Conservation (phyloP, 495 filamentous ascomycete genomes). For the Xylaria intraflava region DNA sequence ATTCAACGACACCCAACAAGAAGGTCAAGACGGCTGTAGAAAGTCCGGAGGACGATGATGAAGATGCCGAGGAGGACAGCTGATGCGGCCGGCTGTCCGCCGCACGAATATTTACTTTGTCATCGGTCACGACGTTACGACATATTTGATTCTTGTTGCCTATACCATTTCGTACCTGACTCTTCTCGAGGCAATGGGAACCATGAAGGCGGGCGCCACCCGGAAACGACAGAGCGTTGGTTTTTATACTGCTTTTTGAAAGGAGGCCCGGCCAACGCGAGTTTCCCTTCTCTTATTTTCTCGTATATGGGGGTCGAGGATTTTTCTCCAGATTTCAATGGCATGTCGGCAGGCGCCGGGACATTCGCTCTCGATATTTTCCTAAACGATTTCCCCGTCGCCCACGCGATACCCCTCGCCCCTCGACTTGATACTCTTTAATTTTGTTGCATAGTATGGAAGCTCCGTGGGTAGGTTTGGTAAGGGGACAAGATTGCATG, state of each 20-base stretch:
- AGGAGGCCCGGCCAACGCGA: conserved; percentile 14
- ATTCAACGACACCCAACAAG: conserved; percentile 44
- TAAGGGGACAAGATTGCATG: conserved; percentile 30
- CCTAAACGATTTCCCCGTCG: conserved; percentile 28
- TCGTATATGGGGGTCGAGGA: conserved; percentile 16
- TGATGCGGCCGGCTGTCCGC: conserved; percentile 15
- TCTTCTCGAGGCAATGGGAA: conserved; percentile 22
- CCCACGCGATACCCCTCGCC: conserved; percentile 24
- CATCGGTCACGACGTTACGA: conserved; percentile 29
- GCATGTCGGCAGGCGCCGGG: conserved; percentile 23
- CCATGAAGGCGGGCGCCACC: conserved; percentile 27
- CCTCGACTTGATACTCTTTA: conserved; percentile 14
- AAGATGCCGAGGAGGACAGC: conserved; percentile 43
- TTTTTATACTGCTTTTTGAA: conserved; percentile 16
- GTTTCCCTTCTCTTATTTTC: not conserved
- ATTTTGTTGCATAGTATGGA: conserved; percentile 26
- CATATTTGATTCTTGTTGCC: conserved; percentile 21
- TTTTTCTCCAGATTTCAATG: conserved; percentile 15
- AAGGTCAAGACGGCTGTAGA: conserved; percentile 45
- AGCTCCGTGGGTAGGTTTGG: conserved; percentile 16
- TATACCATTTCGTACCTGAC: conserved; percentile 27
- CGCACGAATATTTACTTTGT: conserved; percentile 23
- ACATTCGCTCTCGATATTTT: conserved; percentile 29
- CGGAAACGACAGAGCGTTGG: conserved; percentile 20
- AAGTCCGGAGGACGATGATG: conserved; percentile 45